Conservation (phyloP, 2,329 filamentous ascomycete genomes). For the Talaromyces sp. region DNA sequence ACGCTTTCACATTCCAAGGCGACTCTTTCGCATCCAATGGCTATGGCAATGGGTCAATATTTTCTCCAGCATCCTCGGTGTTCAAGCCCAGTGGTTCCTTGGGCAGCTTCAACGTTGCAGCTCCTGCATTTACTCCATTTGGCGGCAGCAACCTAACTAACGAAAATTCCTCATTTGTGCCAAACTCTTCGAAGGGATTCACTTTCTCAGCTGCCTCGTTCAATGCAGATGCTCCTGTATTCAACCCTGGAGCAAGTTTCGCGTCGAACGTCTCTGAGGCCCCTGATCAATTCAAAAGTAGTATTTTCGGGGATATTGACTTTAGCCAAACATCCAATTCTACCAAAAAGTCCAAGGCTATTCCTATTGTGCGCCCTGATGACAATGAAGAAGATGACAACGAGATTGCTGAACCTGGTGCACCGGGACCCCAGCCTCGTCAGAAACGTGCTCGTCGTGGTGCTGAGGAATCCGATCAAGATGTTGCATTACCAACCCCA, state of each 20-base stretch:
- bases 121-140: constrained; percentile 64
- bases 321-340: constrained; percentile 60
- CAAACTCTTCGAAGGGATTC: constrained; percentile 38
- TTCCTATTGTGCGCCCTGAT: constrained; percentile 70
- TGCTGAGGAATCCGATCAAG: constrained; percentile 63
- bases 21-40: constrained; percentile 38
- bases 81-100: constrained; percentile 23
- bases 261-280: constrained; percentile 18
- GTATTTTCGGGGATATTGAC: constrained; percentile 66
- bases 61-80: constrained; percentile 20
- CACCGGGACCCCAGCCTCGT: constrained; percentile 58
- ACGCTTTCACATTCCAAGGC: constrained; percentile 38
- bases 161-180: constrained; percentile 14
- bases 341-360: constrained; percentile 69
- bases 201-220: constrained; percentile 66
- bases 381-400: constrained; percentile 40
- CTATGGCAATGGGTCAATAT: constrained; percentile 21
- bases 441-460: constrained; percentile 68
- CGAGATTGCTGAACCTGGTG: constrained; percentile 49
- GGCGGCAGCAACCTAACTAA: constrained; percentile 12
- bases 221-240: constrained; percentile 69
- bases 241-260: constrained; percentile 54
- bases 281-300: constrained; percentile 21
- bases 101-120: constrained; percentile 52
- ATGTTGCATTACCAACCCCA: constrained; percentile 64